Percentiles rank a stretch among this genome's conserved stretches.
Evolutionary conservation across 2,329 filamentous ascomycete species (phyloP).

Genomic region (Xylariaceae sp.): DNA sequence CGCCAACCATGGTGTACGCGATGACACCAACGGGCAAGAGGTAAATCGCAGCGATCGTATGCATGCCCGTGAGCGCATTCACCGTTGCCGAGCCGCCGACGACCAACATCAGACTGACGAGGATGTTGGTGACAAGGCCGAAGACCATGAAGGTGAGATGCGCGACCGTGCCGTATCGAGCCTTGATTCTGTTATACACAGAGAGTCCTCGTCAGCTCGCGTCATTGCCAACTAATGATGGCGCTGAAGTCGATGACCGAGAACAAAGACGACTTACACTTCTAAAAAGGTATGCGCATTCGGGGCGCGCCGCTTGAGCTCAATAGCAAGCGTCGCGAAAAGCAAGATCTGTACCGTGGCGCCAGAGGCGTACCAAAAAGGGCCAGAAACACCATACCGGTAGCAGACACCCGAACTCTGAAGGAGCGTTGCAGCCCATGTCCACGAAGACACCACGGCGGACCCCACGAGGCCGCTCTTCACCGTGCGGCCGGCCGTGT

Average conservation of each 20-base stretch:
- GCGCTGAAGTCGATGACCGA: not conserved
- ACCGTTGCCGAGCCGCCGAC: slow-evolving; percentile 77
- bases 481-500: slow-evolving; percentile 78
- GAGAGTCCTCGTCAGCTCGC: not conserved
- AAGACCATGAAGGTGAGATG: slow-evolving; percentile 80
- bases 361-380: slow-evolving; percentile 46
- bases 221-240: too few relatives aligned
- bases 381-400: slow-evolving; percentile 62
- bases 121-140: slow-evolving; percentile 75
- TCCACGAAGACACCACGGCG: slow-evolving; percentile 90
- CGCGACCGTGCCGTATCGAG: slow-evolving; percentile 36
- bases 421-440: slow-evolving; percentile 80
- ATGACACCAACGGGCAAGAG: slow-evolving; percentile 76
- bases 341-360: slow-evolving; percentile 83
- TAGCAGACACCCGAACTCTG: slow-evolving; percentile 81
- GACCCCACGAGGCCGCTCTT: slow-evolving; percentile 84
- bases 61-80: slow-evolving; percentile 64
- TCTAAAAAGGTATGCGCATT: slow-evolving; percentile 85
- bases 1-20: slow-evolving; percentile 58
- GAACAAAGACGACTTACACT: slow-evolving; percentile 43
- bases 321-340: slow-evolving; percentile 86
- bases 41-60: slow-evolving; percentile 77
- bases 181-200: slow-evolving; percentile 20
- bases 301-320: slow-evolving; percentile 78
- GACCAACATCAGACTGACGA: slow-evolving; percentile 84